Base-by-base conservation (phyloP, 495 filamentous ascomycete species). In the Daldinia caldariorum region DNA sequence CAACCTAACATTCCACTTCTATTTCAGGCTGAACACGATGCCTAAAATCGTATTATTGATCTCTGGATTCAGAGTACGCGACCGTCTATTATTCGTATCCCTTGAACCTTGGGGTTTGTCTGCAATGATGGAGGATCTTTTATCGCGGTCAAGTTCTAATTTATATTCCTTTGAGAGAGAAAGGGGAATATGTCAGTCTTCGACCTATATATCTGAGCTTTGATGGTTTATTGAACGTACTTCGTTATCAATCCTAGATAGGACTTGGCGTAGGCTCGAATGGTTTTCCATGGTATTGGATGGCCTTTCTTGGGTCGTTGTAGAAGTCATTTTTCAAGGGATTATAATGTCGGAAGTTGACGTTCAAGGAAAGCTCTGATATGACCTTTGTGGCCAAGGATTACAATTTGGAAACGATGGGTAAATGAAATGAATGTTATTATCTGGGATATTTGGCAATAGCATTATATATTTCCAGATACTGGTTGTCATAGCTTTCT, bases 1-100 rank as follows among this genome's bases (percentile, higher is more conserved):
- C 26, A 26, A 26, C 26, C 26, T 26, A 26, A 51, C 7, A 8
- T n/a, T 32, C 22, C 10, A 6, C 3, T 12, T 16, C 8, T 57
- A 57, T 57, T 57, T 57, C 16, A 57, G n/a, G 10, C 53, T 57
- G n/a, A 57, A 57, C 6, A 57, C 53, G 32, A 57, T 57, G 12
- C 53, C 53, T 14, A 57, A 37, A 12, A 57, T 22, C 4, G 37
- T 0, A 34, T 31, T 31, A 13, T 9, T 38, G n/a, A 37, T 57
- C 16, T 20, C 53, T 13, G 53, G 32, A 1, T 22, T 37, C n/a
- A 4, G 13, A 13, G 7, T 57, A 37, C 12, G 37, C 13, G 32
- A 6, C n/a, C 32, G 12, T 18, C 9, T 35, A 3, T 35, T 37
- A 1, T 20, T 4, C 6, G 13, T 3, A 18, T 6, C n/a, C 5